Evolutionary conservation across 202 grass and related monocot genomes (phyloP).

Genomic region (Zizania palustris): DNA sequence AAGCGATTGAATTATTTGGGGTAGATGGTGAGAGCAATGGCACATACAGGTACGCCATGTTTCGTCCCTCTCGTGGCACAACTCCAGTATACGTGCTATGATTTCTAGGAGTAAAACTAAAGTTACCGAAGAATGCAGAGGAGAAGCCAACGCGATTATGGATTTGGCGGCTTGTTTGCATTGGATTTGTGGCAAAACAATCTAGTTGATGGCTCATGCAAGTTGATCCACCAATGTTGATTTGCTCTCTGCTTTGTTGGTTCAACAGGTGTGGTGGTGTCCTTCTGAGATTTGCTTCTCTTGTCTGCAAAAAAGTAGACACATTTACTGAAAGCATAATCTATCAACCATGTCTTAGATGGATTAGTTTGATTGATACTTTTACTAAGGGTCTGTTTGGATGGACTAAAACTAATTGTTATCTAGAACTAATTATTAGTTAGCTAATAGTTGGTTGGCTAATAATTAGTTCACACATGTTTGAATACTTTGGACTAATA

Average conservation of each 20-base stretch:
- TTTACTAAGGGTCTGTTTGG: no score
- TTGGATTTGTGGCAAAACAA: no score
- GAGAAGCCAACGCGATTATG: no score
- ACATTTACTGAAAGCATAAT: background rate
- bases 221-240: no score
- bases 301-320: background rate
- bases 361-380: background rate
- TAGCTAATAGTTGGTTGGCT: no score
- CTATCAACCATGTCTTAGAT: background rate
- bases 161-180: no score
- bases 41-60: background rate
- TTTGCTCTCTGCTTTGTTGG: background rate
- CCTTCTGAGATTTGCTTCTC: conserved; percentile 9
- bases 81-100: background rate
- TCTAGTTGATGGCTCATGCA: no score
- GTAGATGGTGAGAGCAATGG: background rate
- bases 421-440: no score
- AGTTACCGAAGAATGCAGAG: background rate
- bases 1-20: background rate
- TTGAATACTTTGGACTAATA: no score
- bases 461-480: no score
- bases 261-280: background rate
- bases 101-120: conserved; percentile 1
- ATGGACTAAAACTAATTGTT: no score
- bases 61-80: background rate